Base-by-base conservation (phyloP, 306 rosid genomes). In the Vicia faba region DNA sequence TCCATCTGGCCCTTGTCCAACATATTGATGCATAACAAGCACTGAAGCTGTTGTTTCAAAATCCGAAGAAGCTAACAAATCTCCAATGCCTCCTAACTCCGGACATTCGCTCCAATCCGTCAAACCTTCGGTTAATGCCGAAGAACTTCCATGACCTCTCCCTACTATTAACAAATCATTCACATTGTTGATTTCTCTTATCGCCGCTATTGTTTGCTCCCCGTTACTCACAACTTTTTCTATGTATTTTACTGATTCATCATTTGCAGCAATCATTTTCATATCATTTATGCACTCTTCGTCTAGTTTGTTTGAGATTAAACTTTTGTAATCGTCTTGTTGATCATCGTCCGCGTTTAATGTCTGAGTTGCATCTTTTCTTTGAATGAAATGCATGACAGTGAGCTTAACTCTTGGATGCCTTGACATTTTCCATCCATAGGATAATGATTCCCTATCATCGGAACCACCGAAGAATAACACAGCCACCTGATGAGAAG, bases 31-130 rank as follows among this genome's bases (percentile, higher is more conserved):
- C 78, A 89, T 76, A 12, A 92, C 92, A 66, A 92, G 66, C 25
- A 92, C 96, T 0, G 97, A 89, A 13, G 89, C 88, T 0, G 85
- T 74, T 12, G 92, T 80, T 50, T 92, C 96, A 45, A 89, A 87
- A 64, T 92, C 97, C 8, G 95, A 75, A 0, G 97, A 92, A 14
- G 97, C 96, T n/a, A 92, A n/a, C 80, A 92, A 61, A 61, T 92
- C 97, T 4, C 97, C 97, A 4, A 92, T 92, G 5, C 87, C 84
- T 6, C 97, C 96, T 0, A 92, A 87, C 51, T 92, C 97, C 0
- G 95, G 96, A 26, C 90, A 92, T 57, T 89, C 97, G 51, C 97
- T 92, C 96, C 96, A 89, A 71, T 85, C 96, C 0, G 87, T 85
- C 1, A 92, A 38, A 3, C 98, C 98, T 0, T 89, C 95, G 0